Evolutionary conservation across 768 basidiomycete species (phyloP).

Genomic region (Gymnopilus junonius): DNA sequence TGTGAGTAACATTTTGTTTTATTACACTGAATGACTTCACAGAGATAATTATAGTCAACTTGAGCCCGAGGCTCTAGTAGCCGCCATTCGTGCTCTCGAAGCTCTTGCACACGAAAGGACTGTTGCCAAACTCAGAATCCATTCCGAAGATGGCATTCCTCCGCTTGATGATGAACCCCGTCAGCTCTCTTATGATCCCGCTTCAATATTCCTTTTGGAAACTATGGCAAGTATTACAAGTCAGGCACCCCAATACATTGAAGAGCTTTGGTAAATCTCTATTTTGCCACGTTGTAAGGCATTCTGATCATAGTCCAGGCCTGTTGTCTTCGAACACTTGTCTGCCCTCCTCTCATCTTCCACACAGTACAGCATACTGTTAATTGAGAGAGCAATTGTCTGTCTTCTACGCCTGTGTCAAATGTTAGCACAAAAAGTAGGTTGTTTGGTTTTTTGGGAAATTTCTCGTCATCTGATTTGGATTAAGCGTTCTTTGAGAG

Average conservation of each 20-base stretch:
- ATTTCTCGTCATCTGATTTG: conserved; percentile 8
- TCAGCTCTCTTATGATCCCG: conserved; percentile 90
- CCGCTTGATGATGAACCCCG: conserved; percentile 47
- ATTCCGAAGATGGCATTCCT: conserved; percentile 60
- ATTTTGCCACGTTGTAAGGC: background rate
- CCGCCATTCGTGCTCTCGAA: conserved; percentile 85
- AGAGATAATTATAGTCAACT: conserved; percentile 60
- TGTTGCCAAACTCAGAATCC: conserved; percentile 74
- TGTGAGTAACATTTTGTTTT: conserved; percentile 56
- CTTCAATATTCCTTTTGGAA: conserved; percentile 92
- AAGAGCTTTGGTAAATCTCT: conserved; percentile 80
- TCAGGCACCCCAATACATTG: conserved; percentile 76
- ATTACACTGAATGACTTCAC: background rate
- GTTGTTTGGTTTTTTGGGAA: conserved; percentile 17
- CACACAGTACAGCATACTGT: conserved; percentile 82
- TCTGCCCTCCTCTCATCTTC: conserved; percentile 79
- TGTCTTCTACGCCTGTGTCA: conserved; percentile 84
- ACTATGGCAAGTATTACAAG: conserved; percentile 91
- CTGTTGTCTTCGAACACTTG: conserved; percentile 92
- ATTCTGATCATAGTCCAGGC: conserved; percentile 56
- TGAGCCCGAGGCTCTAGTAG: conserved; percentile 77
- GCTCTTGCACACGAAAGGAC: conserved; percentile 91
- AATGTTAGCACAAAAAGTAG: conserved; percentile 79
- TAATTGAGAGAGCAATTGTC: conserved; percentile 94
- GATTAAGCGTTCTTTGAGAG: conserved; percentile 75